Base-by-base conservation (phyloP, 805 yeast species). In the Pichia occidentalis region DNA sequence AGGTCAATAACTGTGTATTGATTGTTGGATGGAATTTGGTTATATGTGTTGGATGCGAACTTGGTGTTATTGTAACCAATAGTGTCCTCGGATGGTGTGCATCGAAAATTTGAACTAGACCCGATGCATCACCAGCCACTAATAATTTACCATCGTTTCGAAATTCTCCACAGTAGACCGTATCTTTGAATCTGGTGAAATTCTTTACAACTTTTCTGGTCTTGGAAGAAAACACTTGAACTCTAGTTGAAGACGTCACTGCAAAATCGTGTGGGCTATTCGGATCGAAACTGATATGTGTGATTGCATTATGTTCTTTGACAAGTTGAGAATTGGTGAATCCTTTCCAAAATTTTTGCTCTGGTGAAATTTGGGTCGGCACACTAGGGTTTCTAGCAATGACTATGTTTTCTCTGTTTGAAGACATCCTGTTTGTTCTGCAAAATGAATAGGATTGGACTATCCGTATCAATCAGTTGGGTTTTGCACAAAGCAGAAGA, bases 51-150 rank as follows among this genome's bases (percentile, higher is more conserved):
- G 97, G 90, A 59, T 85, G 88, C 4, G 81, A 63, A 0, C 94
- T 79, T 5, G 97, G 95, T 39, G 77, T 75, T 34, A 92, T 68
- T 17, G 92, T 77, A 25, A 90, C 84, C 40, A 90, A 67, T 17
- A 87, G 65, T 17, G 85, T 77, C 49, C 95, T 69, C 29, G 95
- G 87, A 29, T 56, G 60, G 39, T 73, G 67, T 23, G 95, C 78
- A 59, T 92, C 97, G 55, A 84, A 90, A 8, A 88, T 79, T 46
- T 94, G 94, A 11, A 92, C 95, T 40, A 85, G 59, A 14, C 98
- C 98, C 3, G 92, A 77, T 11, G 95, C 95, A 64, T 92, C 98
- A 52, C 95, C 94, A 4, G 97, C 97, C 16, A 83, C 94, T 21
- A 92, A 60, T 32, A 92, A 70, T 56, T 85, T 84, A 39, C 98